phyloP scores from a whole-genome alignment of 345 rosid genomes.

The Eucalyptus cladocalyx region DNA sequence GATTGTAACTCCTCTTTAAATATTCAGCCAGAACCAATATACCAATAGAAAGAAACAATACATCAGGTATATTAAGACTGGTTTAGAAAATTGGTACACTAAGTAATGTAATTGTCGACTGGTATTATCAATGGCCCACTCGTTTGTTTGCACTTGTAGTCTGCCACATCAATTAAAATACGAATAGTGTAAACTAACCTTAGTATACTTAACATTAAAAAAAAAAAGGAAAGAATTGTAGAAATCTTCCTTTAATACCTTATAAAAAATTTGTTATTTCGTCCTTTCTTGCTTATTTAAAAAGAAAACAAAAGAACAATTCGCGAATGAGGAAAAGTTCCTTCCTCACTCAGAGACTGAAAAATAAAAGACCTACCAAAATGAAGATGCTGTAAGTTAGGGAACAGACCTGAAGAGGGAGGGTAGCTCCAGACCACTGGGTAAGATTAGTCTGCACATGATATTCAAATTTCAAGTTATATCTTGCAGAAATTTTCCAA shows the following conservation, averaged over 20 bases:
- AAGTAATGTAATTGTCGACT: neutral
- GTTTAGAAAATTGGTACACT: neutral
- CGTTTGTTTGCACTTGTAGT: neutral
- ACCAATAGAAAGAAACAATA: neutral
- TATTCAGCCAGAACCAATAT: neutral
- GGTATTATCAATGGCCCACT: neutral
- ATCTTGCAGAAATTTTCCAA: neutral
- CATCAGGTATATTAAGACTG: neutral
- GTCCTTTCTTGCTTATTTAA: neutral
- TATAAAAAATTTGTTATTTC: neutral
- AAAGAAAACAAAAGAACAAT: neutral
- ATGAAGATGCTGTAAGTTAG: neutral
- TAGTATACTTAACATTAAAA: neutral
- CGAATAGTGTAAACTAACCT: neutral
- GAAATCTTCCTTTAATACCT: neutral
- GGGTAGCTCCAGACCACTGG: slow-evolving; percentile 91
- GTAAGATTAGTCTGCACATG: slow-evolving; percentile 83
- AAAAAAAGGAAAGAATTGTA: neutral
- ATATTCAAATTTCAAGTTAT: neutral
- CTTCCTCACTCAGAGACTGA: neutral
- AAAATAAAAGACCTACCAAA: neutral
- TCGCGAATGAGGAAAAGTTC: neutral
- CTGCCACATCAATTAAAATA: neutral
- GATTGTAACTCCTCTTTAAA: neutral
- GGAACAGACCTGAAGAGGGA: slow-evolving; percentile 82